Conservation (phyloP, 805 yeast genomes). For the Candida khao-thaluensis region DNA sequence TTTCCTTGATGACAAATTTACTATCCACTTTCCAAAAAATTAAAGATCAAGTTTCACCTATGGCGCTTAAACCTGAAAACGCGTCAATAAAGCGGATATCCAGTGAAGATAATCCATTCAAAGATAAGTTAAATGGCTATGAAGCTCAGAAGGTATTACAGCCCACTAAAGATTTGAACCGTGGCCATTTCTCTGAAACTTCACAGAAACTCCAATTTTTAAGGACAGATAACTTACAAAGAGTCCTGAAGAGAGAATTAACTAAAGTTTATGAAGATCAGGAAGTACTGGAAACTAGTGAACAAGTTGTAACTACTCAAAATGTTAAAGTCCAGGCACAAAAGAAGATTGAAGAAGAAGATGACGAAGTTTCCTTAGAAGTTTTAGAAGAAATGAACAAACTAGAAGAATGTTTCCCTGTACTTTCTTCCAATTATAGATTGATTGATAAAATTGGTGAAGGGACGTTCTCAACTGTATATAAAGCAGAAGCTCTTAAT, state of each 20-base stretch:
- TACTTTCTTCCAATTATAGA: slow-evolving; percentile 47
- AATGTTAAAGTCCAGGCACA: slow-evolving; percentile 5
- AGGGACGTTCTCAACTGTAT: slow-evolving; percentile 64
- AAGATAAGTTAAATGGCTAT: slow-evolving; percentile 11
- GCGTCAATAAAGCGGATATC: slow-evolving; percentile 8
- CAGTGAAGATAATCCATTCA: slow-evolving; percentile 20
- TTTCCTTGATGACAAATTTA: slow-evolving; percentile 11
- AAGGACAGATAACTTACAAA: slow-evolving; percentile 1
- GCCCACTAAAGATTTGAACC: slow-evolving; percentile 18
- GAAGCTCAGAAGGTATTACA: slow-evolving; percentile 4
- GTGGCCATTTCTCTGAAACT: slow-evolving; percentile 9
- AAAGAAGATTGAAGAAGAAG: slow-evolving; percentile 19
- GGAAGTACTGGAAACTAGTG: neutral
- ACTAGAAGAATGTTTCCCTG: slow-evolving; percentile 54
- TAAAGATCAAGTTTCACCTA: slow-evolving; percentile 11
- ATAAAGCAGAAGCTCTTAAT: slow-evolving; percentile 55
- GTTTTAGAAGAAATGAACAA: slow-evolving; percentile 57
- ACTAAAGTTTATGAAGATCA: slow-evolving; percentile 4
- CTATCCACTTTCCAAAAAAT: slow-evolving; percentile 14
- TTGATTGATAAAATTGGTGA: slow-evolving; percentile 62
- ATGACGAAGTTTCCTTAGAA: slow-evolving; percentile 51
- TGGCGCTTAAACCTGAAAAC: slow-evolving; percentile 9
- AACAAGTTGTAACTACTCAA: neutral
- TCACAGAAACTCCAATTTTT: neutral
- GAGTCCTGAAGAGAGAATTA: slow-evolving; percentile 1